These are phyloP conservation scores for Lentinula guzmanii DNA, from an alignment of 768 basidiomycete genomes.

Conservation along the genomic window DNA sequence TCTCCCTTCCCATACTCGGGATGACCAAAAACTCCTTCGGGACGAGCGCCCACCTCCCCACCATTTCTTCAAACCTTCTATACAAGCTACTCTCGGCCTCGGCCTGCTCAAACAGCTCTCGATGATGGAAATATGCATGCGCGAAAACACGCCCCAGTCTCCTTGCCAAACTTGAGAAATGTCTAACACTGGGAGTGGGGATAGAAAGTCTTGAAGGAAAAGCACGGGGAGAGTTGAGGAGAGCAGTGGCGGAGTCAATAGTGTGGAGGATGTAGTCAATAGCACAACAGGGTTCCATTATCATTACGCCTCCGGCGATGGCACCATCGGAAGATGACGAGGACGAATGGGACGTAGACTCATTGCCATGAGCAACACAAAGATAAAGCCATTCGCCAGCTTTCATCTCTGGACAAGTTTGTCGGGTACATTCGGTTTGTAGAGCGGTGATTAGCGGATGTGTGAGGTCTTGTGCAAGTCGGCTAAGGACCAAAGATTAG, in stretches of 20 bases:
- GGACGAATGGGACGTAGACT: conserved; percentile 17
- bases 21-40: conserved; percentile 81
- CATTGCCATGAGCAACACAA: conserved; percentile 91
- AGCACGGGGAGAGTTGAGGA: conserved; percentile 84
- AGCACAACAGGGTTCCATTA: conserved; percentile 81
- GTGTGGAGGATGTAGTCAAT: conserved; percentile 96
- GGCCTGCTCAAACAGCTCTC: conserved; percentile 84
- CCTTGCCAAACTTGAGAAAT: conserved; percentile 85
- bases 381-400: conserved; percentile 98
- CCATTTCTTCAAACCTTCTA: conserved; percentile 82
- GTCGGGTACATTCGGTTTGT: conserved; percentile 82
- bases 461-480: conserved; percentile 82
- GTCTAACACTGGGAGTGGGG: conserved; percentile 73
- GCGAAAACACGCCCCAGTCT: conserved; percentile 93
- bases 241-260: conserved; percentile 86
- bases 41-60: conserved; percentile 75
- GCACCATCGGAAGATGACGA: neutral
- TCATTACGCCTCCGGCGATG: neutral
- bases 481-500: conserved; percentile 38
- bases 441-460: conserved; percentile 81
- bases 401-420: conserved; percentile 94
- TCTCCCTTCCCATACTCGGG: conserved; percentile 24
- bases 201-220: conserved; percentile 91
- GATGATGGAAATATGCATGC: conserved; percentile 94
- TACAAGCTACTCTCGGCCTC: conserved; percentile 90